phyloP scores from a whole-genome alignment of 345 rosid genomes.

The Salix suchowensis region DNA sequence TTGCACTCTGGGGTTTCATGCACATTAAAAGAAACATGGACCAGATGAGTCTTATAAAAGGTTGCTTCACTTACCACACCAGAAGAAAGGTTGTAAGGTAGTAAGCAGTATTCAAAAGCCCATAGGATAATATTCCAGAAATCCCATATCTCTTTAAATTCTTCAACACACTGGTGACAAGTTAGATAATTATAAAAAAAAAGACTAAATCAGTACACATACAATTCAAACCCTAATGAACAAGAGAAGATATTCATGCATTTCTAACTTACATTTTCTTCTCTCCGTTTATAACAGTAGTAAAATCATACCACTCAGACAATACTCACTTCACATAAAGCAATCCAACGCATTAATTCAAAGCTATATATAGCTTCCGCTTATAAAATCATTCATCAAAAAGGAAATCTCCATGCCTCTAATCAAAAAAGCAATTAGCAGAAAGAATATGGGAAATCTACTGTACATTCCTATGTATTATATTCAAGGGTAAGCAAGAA shows the following conservation, averaged over 20 bases:
- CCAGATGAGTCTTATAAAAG: not conserved
- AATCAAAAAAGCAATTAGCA: no score
- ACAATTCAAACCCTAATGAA: not conserved
- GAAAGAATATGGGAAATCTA: no score
- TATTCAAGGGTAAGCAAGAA: not conserved
- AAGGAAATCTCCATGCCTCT: no score
- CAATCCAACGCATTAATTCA: no score
- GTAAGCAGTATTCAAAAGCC: conserved; percentile 73
- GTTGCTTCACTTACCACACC: conserved; percentile 62
- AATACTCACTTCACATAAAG: not conserved
- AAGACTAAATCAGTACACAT: not conserved
- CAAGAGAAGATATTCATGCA: not conserved
- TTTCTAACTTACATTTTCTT: no score
- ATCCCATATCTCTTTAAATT: conserved; percentile 75
- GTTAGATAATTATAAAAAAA: not conserved
- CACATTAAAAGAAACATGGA: not conserved
- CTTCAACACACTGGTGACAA: conserved; percentile 53
- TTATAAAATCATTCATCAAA: no score
- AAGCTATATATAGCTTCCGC: no score
- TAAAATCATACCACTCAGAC: not conserved
- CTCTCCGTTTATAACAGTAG: not conserved
- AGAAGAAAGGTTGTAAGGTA: conserved; percentile 66
- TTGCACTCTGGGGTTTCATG: not conserved
- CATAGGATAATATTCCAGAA: conserved; percentile 80
- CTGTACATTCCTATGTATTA: not conserved